These are phyloP conservation scores for Trichomonas tenax DNA, from an alignment of 208 protist species.

Conservation along the genomic window DNA sequence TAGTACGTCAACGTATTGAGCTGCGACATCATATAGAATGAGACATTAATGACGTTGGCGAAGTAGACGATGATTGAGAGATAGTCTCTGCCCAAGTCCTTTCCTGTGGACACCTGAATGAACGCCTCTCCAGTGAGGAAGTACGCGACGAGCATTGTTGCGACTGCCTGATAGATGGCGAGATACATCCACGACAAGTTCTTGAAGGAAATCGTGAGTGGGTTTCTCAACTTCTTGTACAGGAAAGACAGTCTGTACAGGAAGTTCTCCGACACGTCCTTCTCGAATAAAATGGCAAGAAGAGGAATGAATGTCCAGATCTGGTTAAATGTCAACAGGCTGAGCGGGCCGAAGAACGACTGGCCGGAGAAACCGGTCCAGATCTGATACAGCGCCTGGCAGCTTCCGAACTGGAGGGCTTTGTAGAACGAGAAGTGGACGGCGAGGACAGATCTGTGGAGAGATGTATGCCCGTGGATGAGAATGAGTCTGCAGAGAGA, in stretches of 20 bases:
- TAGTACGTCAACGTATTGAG: not conserved
- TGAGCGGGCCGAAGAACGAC: not conserved
- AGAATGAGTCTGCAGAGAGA: not conserved
- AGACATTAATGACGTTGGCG: not conserved
- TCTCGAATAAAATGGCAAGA: not conserved
- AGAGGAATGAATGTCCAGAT: not conserved
- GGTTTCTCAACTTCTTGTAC: not conserved
- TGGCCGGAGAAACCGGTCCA: not conserved
- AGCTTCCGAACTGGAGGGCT: not conserved
- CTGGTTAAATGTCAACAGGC: not conserved
- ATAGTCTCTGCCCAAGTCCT: not conserved
- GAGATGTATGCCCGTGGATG: not conserved
- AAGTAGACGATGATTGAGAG: not conserved
- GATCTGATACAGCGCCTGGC: not conserved
- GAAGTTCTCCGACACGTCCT: not conserved
- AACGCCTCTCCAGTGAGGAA: not conserved
- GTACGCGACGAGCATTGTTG: not conserved
- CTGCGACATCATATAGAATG: not conserved
- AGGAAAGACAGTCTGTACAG: not conserved
- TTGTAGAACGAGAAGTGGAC: slow-evolving; percentile 9
- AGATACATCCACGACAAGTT: not conserved
- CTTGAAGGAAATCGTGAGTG: not conserved
- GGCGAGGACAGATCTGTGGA: not conserved
- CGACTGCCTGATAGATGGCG: not conserved
- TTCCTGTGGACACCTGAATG: not conserved